phyloP scores from a whole-genome alignment of 352 stramenopile species.

The Pythium guiyangense region DNA sequence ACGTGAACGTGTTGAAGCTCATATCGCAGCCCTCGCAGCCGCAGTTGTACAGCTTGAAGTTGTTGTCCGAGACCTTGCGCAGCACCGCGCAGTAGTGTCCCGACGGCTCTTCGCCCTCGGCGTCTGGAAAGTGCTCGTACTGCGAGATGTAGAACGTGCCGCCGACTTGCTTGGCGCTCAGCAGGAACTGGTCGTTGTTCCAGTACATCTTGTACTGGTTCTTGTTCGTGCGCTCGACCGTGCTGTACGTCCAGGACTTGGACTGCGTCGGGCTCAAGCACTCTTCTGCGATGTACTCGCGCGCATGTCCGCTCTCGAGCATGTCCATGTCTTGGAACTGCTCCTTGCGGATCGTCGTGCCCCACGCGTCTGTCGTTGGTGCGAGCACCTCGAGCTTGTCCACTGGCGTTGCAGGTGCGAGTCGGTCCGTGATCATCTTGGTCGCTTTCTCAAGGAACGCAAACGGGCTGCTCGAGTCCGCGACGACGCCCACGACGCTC shows the following conservation, averaged over 20 bases:
- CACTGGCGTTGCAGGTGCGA: conserved; percentile 13
- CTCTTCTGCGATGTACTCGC: conserved; percentile 82
- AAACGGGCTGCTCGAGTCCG: conserved; percentile 25
- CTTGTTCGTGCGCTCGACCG: conserved; percentile 78
- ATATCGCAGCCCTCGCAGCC: conserved; percentile 85
- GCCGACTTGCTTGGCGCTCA: conserved; percentile 80
- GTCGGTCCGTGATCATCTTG: conserved; percentile 44
- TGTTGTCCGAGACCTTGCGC: conserved; percentile 66
- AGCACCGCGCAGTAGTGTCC: conserved; percentile 79
- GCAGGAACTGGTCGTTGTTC: conserved; percentile 82
- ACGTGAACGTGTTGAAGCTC: conserved; percentile 81
- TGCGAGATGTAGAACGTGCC: conserved; percentile 88
- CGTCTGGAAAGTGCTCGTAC: conserved; percentile 85
- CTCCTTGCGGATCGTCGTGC: conserved; percentile 54
- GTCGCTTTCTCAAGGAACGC: conserved; percentile 54
- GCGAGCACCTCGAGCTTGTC: conserved; percentile 21
- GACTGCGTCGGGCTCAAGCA: conserved; percentile 67
- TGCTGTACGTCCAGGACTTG: conserved; percentile 82
- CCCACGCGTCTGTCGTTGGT: conserved; percentile 34
- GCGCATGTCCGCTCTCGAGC: conserved; percentile 74
- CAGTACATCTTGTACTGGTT: conserved; percentile 87
- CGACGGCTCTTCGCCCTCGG: conserved; percentile 36
- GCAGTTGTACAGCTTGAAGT: conserved; percentile 87
- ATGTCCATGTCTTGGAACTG: conserved; percentile 85
- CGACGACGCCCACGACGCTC: conserved; percentile 15